Evolutionary conservation across 495 filamentous ascomycete species (phyloP), one percentile per base, ranked within the genome.

Genomic region (Cercophora samala): DNA sequence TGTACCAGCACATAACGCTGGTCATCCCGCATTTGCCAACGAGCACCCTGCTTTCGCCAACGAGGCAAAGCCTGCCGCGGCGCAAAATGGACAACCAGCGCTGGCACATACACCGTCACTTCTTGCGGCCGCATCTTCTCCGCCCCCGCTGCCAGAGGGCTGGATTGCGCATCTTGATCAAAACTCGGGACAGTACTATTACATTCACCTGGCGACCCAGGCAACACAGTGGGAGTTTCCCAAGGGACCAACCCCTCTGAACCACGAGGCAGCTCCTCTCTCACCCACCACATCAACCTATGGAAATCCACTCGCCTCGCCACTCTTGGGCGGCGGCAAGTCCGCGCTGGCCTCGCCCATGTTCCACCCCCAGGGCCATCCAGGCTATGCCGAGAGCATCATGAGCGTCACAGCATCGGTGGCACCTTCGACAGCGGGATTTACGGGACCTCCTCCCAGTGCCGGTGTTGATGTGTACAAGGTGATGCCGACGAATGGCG

Each of bases 221-320:
- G 92, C 93, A 3, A 99, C 95, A 15, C 95, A 99, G 75, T 99
- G 95, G 95, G 95, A 99, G 70, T 97, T 97, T 72, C 95, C 95
- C 22, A 96, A 97, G 78, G 92, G 91, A 0, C 91, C 93, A 5
- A 94, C 90, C 5, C 91, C 93, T 5, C 76, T 96, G 66, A 89
- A 90, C 72, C 83, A 96, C 65, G 91, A 92, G 60, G 82, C 90
- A 32, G 82, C 83, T 18, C 94, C 92, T 4, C 74, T 97, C 68
- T 96, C 92, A 26, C 93, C 93, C 4, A 88, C 90, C 0, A 83
- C 85, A 2, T 91, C 91, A 64, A 90, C 91, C 1, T 94, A 91
- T 68, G 90, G 86, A 46, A 90, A 94, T 74, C 86, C 91, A 21
- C 79, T 96, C 3, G 83, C 82, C 3, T 94, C 91, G 6, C 93